Percentiles rank a stretch among this genome's conserved stretches.
These are phyloP conservation scores for Heritiera fomes DNA, from an alignment of 345 rosid genomes.

Conservation along the genomic window DNA sequence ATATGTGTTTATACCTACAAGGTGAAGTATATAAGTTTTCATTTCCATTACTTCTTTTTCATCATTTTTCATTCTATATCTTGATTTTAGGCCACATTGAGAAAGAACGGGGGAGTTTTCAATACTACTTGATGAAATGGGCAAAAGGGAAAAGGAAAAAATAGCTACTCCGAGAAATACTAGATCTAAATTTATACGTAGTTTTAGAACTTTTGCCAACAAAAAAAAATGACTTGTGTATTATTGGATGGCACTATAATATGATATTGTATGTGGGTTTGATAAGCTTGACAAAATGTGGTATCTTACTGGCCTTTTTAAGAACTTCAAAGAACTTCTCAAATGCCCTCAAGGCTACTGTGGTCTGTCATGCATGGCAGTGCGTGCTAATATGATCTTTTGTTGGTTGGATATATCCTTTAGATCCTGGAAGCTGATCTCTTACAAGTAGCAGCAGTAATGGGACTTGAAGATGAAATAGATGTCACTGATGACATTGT, in stretches of 20 bases:
- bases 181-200: not conserved
- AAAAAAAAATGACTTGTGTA: not conserved
- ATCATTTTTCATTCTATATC: not conserved
- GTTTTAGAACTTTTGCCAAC: not conserved
- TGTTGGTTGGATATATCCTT: slow-evolving; percentile 23
- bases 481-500: slow-evolving; percentile 83
- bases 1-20: slow-evolving; percentile 61
- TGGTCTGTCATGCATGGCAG: not conserved
- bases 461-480: slow-evolving; percentile 82
- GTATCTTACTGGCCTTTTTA: not conserved
- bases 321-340: not conserved
- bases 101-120: not conserved
- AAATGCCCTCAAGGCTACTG: not conserved
- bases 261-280: not conserved
- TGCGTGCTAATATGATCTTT: slow-evolving; percentile 14
- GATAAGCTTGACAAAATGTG: not conserved
- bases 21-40: slow-evolving; percentile 42
- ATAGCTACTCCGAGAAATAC: not conserved
- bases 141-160: not conserved
- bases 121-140: not conserved
- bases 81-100: not conserved
- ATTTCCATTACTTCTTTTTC: not conserved
- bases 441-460: slow-evolving; percentile 77
- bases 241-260: not conserved
- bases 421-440: slow-evolving; percentile 88